Evolutionary conservation across 116 monocot genomes (phyloP).

Genomic region (Posidonia oceanica): DNA sequence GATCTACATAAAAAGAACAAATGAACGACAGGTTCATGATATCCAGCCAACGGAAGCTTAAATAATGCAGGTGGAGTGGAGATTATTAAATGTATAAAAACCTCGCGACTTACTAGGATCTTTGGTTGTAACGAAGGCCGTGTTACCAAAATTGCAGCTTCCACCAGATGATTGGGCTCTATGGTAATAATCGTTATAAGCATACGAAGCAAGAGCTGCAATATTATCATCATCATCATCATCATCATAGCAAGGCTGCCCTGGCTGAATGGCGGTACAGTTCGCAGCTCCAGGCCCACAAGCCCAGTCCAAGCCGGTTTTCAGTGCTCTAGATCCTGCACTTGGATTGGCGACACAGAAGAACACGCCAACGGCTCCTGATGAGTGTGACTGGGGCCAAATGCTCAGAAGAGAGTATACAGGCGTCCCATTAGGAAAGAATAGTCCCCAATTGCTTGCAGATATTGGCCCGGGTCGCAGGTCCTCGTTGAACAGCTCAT

Average conservation of each 20-base stretch:
- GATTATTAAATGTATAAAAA: background rate
- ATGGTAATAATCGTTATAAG: slow-evolving; percentile 84
- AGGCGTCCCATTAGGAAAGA: slow-evolving; percentile 55
- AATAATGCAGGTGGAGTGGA: background rate
- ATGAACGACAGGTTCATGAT: background rate
- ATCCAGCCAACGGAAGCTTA: background rate
- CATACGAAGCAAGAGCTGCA: slow-evolving; percentile 63
- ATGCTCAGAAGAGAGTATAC: slow-evolving; percentile 41
- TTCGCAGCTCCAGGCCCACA: slow-evolving; percentile 71
- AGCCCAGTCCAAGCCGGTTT: slow-evolving; percentile 75
- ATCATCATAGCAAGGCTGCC: slow-evolving; percentile 57
- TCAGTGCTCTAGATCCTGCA: slow-evolving; percentile 29
- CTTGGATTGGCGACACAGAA: slow-evolving; percentile 77
- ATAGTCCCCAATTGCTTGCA: slow-evolving; percentile 76
- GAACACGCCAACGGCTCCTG: slow-evolving; percentile 23
- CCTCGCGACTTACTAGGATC: slow-evolving; percentile 64
- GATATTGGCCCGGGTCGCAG: slow-evolving; percentile 38
- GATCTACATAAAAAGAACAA: no score
- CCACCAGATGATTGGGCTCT: slow-evolving; percentile 49
- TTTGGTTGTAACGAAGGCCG: slow-evolving; percentile 44
- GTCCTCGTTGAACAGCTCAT: slow-evolving; percentile 84
- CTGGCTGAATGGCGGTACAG: slow-evolving; percentile 70
- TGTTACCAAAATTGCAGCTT: slow-evolving; percentile 65
- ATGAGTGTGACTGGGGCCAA: slow-evolving; percentile 11
- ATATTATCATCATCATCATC: slow-evolving; percentile 35